Conservation (phyloP, 805 yeast genomes). For the Tanozyma kutaoensis region DNA sequence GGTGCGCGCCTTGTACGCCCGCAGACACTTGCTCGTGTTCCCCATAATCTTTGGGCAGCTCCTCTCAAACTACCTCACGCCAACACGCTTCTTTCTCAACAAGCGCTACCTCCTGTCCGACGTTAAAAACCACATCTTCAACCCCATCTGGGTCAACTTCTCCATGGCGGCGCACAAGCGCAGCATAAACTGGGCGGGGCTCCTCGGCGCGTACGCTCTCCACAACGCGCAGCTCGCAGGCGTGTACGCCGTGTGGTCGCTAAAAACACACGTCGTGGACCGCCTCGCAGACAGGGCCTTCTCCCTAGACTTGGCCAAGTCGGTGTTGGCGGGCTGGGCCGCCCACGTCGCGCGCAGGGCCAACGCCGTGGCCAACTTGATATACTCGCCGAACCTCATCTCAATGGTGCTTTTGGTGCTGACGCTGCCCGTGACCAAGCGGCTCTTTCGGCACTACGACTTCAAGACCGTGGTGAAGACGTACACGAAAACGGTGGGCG, state of each 20-base stretch:
- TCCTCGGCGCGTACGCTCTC: constrained; percentile 11
- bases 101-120: constrained; percentile 20
- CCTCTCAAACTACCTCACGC: constrained; percentile 26
- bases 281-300: constrained; percentile 1
- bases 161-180: constrained; percentile 13
- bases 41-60: constrained; percentile 25
- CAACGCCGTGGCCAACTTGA: constrained; percentile 18
- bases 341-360: constrained; percentile 7
- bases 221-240: constrained; percentile 12
- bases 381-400: constrained; percentile 22
- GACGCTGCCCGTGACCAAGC: constrained; percentile 13
- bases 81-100: constrained; percentile 20
- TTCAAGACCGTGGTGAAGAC: constrained; percentile 15
- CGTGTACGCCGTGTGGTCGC: constrained; percentile 7
- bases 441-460: constrained; percentile 5
- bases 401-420: constrained; percentile 20
- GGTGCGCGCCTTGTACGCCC: constrained; percentile 10
- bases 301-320: not conserved
- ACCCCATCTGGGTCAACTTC: constrained; percentile 29
- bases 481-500: constrained; percentile 23
- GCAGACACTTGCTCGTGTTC: constrained; percentile 19
- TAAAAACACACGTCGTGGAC: constrained; percentile 11
- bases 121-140: constrained; percentile 17
- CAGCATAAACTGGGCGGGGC: constrained; percentile 15
- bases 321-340: not conserved